phyloP scores from a whole-genome alignment of 148 eudicot species.

The Rhododendron williamsianum region DNA sequence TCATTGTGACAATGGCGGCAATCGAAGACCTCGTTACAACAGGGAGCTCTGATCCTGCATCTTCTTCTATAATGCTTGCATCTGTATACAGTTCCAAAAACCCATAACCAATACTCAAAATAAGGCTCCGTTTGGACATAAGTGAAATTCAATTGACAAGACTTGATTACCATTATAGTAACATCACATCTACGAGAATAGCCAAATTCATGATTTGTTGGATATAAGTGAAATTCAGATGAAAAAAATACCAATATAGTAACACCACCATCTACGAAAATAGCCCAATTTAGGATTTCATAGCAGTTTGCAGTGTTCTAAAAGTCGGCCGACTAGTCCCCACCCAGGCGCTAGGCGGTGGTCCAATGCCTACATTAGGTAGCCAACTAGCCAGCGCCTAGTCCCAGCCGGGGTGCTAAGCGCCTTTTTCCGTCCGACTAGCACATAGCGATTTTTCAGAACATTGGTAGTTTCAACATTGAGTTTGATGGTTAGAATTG shows the following conservation, averaged over 20 bases:
- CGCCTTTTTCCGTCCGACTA: no score
- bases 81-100: conserved; percentile 28
- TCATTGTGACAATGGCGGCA: conserved; percentile 99
- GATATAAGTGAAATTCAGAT: no score
- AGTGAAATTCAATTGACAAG: not conserved
- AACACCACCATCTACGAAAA: no score
- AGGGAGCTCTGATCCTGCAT: conserved; percentile 92
- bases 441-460: no score
- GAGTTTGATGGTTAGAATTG: not conserved
- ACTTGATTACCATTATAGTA: not conserved
- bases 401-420: no score
- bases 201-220: not conserved
- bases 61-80: conserved; percentile 96
- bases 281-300: no score
- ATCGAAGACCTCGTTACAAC: conserved; percentile 83
- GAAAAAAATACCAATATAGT: no score
- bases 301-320: no score
- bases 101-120: not conserved
- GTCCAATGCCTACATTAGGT: no score
- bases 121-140: not conserved
- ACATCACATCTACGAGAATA: not conserved
- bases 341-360: no score
- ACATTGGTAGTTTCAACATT: not conserved
- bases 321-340: no score
- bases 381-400: no score